Conservation (phyloP, 352 stramenopile species). For the Phytophthora citrophthora region DNA sequence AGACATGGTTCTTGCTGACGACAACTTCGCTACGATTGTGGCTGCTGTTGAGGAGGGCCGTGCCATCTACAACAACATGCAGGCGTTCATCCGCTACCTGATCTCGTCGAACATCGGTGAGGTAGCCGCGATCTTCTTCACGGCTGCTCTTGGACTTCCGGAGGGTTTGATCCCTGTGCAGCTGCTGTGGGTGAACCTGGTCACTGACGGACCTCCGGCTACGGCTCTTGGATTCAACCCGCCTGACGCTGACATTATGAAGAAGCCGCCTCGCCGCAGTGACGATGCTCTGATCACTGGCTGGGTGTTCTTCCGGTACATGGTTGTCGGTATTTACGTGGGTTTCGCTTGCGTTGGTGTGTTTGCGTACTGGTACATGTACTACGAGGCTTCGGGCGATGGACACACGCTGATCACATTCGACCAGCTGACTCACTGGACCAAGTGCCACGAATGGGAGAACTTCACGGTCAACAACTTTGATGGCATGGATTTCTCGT, state of each 20-base stretch:
- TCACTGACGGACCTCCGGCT: constrained; percentile 98
- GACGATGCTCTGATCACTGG: constrained; percentile 98
- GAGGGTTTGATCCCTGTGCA: constrained; percentile 98
- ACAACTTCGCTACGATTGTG: constrained; percentile 99
- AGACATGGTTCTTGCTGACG: constrained; percentile 98
- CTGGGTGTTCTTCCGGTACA: constrained; percentile 98
- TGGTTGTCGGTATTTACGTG: constrained; percentile 96
- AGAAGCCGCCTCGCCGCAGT: constrained; percentile 92
- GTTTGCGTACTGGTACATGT: constrained; percentile 96
- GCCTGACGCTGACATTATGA: constrained; percentile 98
- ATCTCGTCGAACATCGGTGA: constrained; percentile 99
- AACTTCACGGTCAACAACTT: constrained; percentile 94
- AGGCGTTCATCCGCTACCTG: constrained; percentile 99
- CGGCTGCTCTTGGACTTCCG: constrained; percentile 94
- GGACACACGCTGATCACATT: constrained; percentile 92
- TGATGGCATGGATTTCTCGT: constrained; percentile 89
- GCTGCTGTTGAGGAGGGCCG: constrained; percentile 86
- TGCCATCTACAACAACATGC: constrained; percentile 97
- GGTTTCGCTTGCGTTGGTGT: constrained; percentile 91
- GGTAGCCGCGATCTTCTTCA: constrained; percentile 99
- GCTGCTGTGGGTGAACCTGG: constrained; percentile 99
- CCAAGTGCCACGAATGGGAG: constrained; percentile 90
- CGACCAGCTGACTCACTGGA: constrained; percentile 91
- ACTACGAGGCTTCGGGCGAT: constrained; percentile 90
- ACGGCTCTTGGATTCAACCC: constrained; percentile 99